Evolutionary conservation across 345 rosid genomes (phyloP), one percentile per base, ranked within the genome.

Genomic region (Sisymbrium irio): DNA sequence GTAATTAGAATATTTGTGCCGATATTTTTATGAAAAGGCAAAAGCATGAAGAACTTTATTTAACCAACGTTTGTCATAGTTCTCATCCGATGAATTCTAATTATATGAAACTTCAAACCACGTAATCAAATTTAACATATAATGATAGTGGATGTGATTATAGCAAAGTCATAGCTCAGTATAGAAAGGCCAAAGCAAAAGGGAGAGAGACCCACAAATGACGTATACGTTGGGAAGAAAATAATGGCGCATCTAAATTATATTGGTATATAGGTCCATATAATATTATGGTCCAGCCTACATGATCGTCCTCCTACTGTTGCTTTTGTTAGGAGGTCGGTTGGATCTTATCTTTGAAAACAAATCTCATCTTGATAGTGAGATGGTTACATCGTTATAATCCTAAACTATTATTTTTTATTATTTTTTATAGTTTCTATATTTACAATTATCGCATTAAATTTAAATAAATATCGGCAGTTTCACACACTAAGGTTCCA

Each of bases 291-390:
- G 49, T 51, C 47, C 71, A 67, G 27, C 30, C 72, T 66, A 36
- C 59, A 66, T 9, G 46, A 37, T 17, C 69, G 8, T 45, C 28
- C 17, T 20, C 20, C 15, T 40, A 39, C 50, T 67, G 61, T 54
- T 67, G 62, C 61, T 67, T 22, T 51, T 53, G 50, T 27, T 67
- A 54, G 62, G 51, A 54, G 68, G 68, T 55, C 70, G 59, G 45
- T 19, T 28, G 54, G 54, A 37, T 61, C 75, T 60, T 61, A 71
- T 71, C 75, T 71, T 54, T 61, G 50, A 28, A 71, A 37, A 37
- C 50, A 49, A 62, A 60, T 71, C 60, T n/a, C 67, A 4, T 50
- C 4, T 37, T 22, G 60, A 71, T 49, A 27, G 36, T 17, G 46
- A 32, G 22, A 25, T 37, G 56, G 45, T 13, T 13, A 14, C 56